phyloP scores from a whole-genome alignment of 495 filamentous ascomycete species.

The Xylaria intraflava region DNA sequence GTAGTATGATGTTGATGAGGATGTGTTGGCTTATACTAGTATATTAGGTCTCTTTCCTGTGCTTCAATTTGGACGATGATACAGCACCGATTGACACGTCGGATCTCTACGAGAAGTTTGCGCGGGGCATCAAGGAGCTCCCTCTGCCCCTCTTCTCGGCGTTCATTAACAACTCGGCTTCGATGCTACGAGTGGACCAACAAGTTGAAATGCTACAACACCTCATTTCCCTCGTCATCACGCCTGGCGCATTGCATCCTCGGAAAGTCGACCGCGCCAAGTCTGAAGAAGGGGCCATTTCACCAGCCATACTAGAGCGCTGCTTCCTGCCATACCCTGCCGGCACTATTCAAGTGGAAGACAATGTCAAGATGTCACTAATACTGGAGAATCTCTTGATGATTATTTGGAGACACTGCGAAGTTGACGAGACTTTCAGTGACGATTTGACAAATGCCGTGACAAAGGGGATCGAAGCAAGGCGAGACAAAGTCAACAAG shows the following conservation, averaged over 20 bases:
- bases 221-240: conserved; percentile 57
- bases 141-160: conserved; percentile 64
- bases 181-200: conserved; percentile 41
- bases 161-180: conserved; percentile 51
- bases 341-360: conserved; percentile 50
- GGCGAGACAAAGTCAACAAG: conserved; percentile 47
- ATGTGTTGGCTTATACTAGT: conserved; percentile 1
- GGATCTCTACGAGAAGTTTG: conserved; percentile 62
- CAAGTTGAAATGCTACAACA: conserved; percentile 59
- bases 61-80: conserved; percentile 21
- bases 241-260: conserved; percentile 48
- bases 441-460: conserved; percentile 45
- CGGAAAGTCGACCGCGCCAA: conserved; percentile 32
- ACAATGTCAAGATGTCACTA: conserved; percentile 78
- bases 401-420: conserved; percentile 39
- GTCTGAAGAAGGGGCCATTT: conserved; percentile 41
- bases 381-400: conserved; percentile 66
- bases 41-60: conserved; percentile 22
- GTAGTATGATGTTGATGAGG: background rate
- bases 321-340: conserved; percentile 71
- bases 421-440: conserved; percentile 37
- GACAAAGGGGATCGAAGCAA: conserved; percentile 55
- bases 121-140: conserved; percentile 57
- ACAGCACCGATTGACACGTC: conserved; percentile 43
- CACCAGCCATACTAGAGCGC: conserved; percentile 51